Base-by-base conservation (phyloP, 257 asterid species). In the Echium plantagineum region DNA sequence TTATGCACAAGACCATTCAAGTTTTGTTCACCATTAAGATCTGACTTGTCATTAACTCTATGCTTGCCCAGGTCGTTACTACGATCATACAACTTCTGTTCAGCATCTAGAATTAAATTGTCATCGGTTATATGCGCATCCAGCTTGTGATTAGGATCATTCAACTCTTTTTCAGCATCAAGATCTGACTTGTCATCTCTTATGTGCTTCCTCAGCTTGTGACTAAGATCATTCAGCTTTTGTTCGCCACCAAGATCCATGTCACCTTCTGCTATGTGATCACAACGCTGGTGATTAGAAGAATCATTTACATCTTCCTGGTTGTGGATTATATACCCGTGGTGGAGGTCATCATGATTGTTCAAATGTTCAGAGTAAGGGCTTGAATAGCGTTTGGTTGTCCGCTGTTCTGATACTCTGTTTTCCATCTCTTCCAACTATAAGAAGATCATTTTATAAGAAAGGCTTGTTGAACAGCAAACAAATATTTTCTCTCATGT, bases 361-460 rank as follows among this genome's bases (percentile, higher is more conserved):
- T 2, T 10, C 17, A 42, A 42, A 12, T 42, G 10, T 42, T 42
- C 17, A 7, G 48, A 31, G 38, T 31, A 31, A 31, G 8, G 48
- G 49, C 10, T 10, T 42, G 49, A 42, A 42, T 12, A 42, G 49
- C 16, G 10, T 42, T 42, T 42, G 49, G 16, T 13, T 13, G 49
- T 12, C 49, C 10, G 15, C 49, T 12, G 16, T 42, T 10, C 17
- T 42, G 49, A 42, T 42, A 42, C 58, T 63, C 76, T 77, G 66
- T 69, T 89, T 32, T 80, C 67, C 80, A 78, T 81, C 74, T 80
- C 89, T 72, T 83, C 84, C 67, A 90, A 72, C 98, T 90, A 91
- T 62, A 7, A 56, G 15, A 42, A 42, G 46, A 54, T 61, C 60
- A 51, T 58, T 61, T 21, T 56, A 28, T 31, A 16, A 6, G 57